Conservation (phyloP, 75 land plant genomes). For the Larix kaempferi region DNA sequence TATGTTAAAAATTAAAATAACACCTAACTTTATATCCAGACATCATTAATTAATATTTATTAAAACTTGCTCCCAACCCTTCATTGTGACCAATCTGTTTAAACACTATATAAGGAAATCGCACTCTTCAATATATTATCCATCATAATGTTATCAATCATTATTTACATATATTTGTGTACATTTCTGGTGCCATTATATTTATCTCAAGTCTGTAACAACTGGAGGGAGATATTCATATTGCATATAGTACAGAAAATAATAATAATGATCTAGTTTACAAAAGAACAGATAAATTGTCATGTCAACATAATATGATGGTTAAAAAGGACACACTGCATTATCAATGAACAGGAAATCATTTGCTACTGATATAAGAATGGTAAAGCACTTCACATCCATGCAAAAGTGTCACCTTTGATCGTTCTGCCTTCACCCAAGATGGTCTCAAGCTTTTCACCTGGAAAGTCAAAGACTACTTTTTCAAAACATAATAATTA, state of each 20-base stretch:
- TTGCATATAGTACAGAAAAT: not conserved
- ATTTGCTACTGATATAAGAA: not conserved
- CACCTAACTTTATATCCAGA: too few species aligned
- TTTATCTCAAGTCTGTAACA: too few species aligned
- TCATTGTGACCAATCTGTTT: too few species aligned
- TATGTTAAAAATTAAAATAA: too few species aligned
- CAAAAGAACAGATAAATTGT: not conserved
- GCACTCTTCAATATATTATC: too few species aligned
- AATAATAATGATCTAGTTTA: not conserved
- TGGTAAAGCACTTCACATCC: not conserved
- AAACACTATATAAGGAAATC: too few species aligned
- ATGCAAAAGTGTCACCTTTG: conserved; percentile 24
- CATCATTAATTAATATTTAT: too few species aligned
- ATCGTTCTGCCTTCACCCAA: conserved; percentile 34
- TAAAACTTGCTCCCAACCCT: too few species aligned
- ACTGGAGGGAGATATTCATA: not conserved
- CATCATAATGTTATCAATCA: too few species aligned
- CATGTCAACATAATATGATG: not conserved
- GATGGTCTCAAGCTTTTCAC: conserved; percentile 27
- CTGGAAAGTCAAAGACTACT: conserved; percentile 15
- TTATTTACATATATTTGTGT: too few species aligned
- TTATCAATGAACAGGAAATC: not conserved
- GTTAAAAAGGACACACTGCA: not conserved
- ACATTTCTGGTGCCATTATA: too few species aligned
- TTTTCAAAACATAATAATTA: not conserved